Evolutionary conservation across 345 rosid species (phyloP).

Genomic region (Hibiscus syriacus): DNA sequence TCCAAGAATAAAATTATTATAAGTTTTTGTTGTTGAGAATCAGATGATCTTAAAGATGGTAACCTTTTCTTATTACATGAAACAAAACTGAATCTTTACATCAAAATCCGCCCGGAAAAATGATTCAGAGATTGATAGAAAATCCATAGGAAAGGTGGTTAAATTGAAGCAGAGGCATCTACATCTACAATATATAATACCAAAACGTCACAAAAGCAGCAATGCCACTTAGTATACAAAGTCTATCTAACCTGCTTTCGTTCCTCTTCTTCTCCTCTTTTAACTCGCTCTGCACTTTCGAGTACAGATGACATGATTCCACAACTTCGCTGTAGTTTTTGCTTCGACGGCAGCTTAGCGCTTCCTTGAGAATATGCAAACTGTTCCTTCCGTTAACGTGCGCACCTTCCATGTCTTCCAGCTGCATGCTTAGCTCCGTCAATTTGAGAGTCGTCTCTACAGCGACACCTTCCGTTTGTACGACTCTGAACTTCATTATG

Average conservation of each 20-base stretch:
- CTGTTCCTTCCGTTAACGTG: constrained; percentile 72
- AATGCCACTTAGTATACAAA: constrained; percentile 54
- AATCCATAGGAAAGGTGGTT: constrained; percentile 10
- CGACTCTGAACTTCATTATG: constrained; percentile 55
- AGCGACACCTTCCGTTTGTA: constrained; percentile 38
- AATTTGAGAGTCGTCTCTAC: constrained; percentile 41
- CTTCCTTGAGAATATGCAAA: constrained; percentile 56
- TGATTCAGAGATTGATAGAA: constrained; percentile 11
- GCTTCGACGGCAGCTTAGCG: constrained; percentile 58
- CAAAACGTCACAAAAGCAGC: constrained; percentile 58
- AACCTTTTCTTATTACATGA: constrained; percentile 18
- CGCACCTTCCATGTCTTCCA: constrained; percentile 79
- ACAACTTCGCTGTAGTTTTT: constrained; percentile 63
- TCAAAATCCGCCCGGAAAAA: background rate
- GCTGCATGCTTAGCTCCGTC: constrained; percentile 70
- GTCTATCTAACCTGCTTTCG: constrained; percentile 56
- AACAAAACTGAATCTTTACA: constrained; percentile 32
- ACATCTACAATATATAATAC: constrained; percentile 45
- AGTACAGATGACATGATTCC: constrained; percentile 60
- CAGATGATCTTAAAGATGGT: no score
- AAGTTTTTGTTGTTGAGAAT: no score
- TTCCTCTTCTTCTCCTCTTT: constrained; percentile 70
- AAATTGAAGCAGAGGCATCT: background rate
- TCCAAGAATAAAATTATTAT: no score
- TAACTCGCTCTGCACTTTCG: constrained; percentile 56